These are phyloP conservation scores for Pyricularia sp. DNA, from an alignment of 2,329 filamentous ascomycete genomes.

Conservation along the genomic window DNA sequence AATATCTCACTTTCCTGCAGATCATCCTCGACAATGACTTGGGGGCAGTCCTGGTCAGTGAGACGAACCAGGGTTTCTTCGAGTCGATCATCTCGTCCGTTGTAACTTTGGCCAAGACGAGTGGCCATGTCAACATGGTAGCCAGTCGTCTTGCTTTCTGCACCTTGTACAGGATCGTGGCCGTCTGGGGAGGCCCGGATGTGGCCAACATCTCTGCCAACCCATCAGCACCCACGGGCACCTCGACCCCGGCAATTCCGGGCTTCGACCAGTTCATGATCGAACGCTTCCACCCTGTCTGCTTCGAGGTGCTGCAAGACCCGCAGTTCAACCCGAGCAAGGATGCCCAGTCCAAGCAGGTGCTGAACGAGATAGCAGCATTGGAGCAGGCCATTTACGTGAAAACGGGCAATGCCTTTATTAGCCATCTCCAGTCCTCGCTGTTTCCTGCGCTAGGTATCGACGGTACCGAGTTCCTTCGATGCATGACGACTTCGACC, in stretches of 20 bases:
- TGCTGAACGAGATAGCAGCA: conserved; percentile 77
- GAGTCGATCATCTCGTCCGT: conserved; percentile 81
- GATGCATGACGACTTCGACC: conserved; percentile 45
- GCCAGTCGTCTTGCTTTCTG: conserved; percentile 67
- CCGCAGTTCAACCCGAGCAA: conserved; percentile 66
- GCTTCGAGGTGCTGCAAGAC: conserved; percentile 80
- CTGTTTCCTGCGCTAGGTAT: conserved; percentile 59
- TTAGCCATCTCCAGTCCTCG: conserved; percentile 54
- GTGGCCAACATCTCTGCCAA: conserved; percentile 47
- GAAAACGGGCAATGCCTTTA: conserved; percentile 79
- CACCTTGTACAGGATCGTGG: conserved; percentile 73
- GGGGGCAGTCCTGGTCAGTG: conserved; percentile 78
- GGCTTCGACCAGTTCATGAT: conserved; percentile 92
- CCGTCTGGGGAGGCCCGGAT: conserved; percentile 85
- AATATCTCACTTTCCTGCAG: conserved; percentile 90
- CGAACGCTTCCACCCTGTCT: conserved; percentile 75
- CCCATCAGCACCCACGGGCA: conserved; percentile 37
- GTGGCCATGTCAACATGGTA: conserved; percentile 49
- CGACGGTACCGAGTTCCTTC: conserved; percentile 50
- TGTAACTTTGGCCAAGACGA: conserved; percentile 72
- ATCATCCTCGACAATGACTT: conserved; percentile 88
- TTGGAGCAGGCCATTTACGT: conserved; percentile 84
- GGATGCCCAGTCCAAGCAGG: conserved; percentile 82
- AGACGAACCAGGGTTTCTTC: conserved; percentile 82
- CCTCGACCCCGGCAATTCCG: conserved; percentile 53